phyloP scores from a whole-genome alignment of 163 green algal genomes.

The Prototheca stagnorum region DNA sequence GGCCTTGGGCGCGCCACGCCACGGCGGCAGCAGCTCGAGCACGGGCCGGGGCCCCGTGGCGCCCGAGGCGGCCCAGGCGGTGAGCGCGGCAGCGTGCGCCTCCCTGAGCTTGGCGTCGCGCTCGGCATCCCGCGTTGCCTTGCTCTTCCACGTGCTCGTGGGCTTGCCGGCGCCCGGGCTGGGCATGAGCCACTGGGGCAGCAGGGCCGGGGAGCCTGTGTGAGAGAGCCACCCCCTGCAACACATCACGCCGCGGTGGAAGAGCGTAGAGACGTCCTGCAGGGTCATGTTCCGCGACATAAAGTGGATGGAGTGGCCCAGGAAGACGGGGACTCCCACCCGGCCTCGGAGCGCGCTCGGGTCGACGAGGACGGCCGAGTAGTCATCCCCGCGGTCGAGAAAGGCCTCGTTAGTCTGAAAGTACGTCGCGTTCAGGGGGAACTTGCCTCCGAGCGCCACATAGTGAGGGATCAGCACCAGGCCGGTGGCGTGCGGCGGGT shows the following conservation, averaged over 20 bases:
- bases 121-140: slow-evolving; percentile 6
- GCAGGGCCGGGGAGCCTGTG: slow-evolving; percentile 8
- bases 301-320: slow-evolving; percentile 20
- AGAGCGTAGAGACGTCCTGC: slow-evolving; percentile 21
- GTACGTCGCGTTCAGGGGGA: slow-evolving; percentile 39
- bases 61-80: not conserved
- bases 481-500: not conserved
- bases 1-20: not conserved
- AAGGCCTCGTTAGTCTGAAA: slow-evolving; percentile 44
- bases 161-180: slow-evolving; percentile 3
- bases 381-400: slow-evolving; percentile 17
- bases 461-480: not conserved
- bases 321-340: slow-evolving; percentile 23
- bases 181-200: slow-evolving; percentile 11
- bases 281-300: slow-evolving; percentile 12
- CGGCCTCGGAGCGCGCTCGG: too few species aligned
- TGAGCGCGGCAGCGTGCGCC: not conserved
- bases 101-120: slow-evolving; percentile 2
- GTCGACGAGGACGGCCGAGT: too few species aligned
- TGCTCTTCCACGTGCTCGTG: slow-evolving; percentile 6
- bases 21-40: not conserved
- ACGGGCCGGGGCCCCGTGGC: too few species aligned
- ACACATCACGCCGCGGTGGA: slow-evolving; percentile 16
- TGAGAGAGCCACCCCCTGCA: slow-evolving; percentile 17
- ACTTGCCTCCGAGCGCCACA: slow-evolving; percentile 5